Conservation (phyloP, 768 basidiomycete genomes). For the Steccherinum ochraceum region DNA sequence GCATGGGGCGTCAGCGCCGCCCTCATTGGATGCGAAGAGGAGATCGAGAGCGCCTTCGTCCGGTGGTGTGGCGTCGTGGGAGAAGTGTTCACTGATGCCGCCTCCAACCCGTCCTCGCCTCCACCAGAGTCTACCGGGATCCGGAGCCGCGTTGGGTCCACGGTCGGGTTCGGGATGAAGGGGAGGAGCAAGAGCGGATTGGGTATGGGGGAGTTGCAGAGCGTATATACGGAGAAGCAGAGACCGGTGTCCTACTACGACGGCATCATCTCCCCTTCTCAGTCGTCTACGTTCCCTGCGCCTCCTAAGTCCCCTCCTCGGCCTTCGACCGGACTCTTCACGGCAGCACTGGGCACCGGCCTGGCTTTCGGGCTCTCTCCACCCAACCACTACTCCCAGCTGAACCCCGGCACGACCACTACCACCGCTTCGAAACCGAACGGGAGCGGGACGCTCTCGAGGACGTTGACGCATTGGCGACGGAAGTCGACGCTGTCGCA, state of each 20-base stretch:
- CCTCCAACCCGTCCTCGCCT: no score
- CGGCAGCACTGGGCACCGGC: conserved; percentile 22
- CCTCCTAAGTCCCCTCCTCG: neutral
- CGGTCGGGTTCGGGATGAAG: neutral
- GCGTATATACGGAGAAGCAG: neutral
- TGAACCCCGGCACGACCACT: neutral
- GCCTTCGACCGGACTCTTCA: conserved; percentile 18
- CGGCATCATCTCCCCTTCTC: neutral
- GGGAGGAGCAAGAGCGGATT: neutral
- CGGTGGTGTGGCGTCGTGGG: conserved; percentile 50
- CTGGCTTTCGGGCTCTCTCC: conserved; percentile 20
- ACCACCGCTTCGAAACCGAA: neutral
- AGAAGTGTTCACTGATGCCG: conserved; percentile 29
- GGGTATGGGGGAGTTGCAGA: neutral
- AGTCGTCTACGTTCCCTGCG: neutral
- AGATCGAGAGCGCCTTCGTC: conserved; percentile 50
- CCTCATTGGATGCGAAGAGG: conserved; percentile 46
- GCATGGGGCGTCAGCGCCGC: conserved; percentile 59
- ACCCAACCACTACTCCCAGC: neutral
- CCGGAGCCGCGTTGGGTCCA: neutral
- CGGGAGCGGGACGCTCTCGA: neutral
- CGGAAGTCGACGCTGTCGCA: conserved; percentile 1
- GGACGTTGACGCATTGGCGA: neutral
- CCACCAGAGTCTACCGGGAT: neutral
- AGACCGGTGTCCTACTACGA: conserved; percentile 5